These are phyloP conservation scores for Echites panduratus DNA, from an alignment of 257 asterid genomes.

Conservation along the genomic window DNA sequence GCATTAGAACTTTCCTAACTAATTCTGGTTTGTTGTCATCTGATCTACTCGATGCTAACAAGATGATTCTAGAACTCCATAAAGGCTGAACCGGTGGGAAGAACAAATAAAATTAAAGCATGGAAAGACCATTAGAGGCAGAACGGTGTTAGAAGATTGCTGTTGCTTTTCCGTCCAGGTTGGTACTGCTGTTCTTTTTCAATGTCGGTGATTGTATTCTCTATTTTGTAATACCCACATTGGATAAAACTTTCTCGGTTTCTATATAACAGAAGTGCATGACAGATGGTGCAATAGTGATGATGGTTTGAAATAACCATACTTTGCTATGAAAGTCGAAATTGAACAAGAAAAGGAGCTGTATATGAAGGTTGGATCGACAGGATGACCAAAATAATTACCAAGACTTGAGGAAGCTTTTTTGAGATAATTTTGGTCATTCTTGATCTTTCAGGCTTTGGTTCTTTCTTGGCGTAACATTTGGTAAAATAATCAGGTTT, in stretches of 20 bases:
- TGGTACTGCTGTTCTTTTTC: not conserved
- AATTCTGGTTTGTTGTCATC: conserved; percentile 3
- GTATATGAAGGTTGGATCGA: not conserved
- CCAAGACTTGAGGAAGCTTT: no score
- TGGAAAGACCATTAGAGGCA: not conserved
- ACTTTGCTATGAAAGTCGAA: not conserved
- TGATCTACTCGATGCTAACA: conserved; percentile 4
- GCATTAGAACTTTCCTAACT: not conserved
- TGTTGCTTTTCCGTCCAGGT: conserved; percentile 4
- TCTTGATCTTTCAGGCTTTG: not conserved
- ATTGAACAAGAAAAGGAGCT: not conserved
- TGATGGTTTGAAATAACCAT: not conserved
- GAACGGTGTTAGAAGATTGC: not conserved
- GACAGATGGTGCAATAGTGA: not conserved
- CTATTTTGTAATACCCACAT: not conserved
- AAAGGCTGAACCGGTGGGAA: not conserved
- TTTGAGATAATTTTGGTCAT: not conserved
- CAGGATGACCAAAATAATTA: not conserved
- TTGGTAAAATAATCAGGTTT: not conserved
- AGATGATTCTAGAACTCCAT: conserved; percentile 2
- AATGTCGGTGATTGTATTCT: not conserved
- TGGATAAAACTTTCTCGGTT: not conserved
- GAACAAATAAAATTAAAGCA: not conserved
- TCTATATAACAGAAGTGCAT: not conserved
- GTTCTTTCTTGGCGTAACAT: not conserved